These are phyloP conservation scores for Boletales sp. DNA, from an alignment of 768 basidiomycete species.

Conservation along the genomic window DNA sequence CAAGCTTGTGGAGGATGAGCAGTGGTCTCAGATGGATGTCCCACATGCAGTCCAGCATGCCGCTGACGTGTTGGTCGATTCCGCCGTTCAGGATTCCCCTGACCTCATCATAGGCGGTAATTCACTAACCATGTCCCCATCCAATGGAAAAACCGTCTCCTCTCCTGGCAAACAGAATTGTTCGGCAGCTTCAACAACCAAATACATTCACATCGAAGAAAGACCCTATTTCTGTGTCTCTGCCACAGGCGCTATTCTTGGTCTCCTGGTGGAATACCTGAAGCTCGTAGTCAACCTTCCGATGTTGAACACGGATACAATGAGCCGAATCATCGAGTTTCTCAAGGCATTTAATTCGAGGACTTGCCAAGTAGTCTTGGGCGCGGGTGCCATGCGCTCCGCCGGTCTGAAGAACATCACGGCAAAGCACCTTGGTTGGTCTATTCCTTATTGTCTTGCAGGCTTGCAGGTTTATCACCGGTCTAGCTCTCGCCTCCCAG, in stretches of 20 bases:
- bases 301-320: constrained; percentile 90
- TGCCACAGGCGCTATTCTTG: constrained; percentile 75
- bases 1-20: constrained; percentile 92
- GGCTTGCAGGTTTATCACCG: constrained; percentile 9
- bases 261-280: constrained; percentile 80
- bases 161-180: constrained; percentile 19
- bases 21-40: constrained; percentile 81
- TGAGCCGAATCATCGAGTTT: constrained; percentile 92
- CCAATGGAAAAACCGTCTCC: constrained; percentile 13
- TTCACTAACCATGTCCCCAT: not conserved
- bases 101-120: constrained; percentile 49
- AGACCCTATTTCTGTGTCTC: constrained; percentile 80
- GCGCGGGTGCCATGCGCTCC: constrained; percentile 98
- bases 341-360: constrained; percentile 97
- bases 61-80: constrained; percentile 71
- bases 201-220: constrained; percentile 78
- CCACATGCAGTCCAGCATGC: constrained; percentile 60
- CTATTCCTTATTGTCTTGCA: constrained; percentile 17
- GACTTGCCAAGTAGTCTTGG: constrained; percentile 96
- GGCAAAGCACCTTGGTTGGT: constrained; percentile 89
- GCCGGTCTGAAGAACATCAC: constrained; percentile 98
- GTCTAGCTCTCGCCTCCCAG: constrained; percentile 88
- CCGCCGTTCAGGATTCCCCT: constrained; percentile 77
- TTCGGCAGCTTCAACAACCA: constrained; percentile 35
- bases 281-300: constrained; percentile 84